Conservation (phyloP, 192 early-diverging fungal species). For the Coemansia sp. region DNA sequence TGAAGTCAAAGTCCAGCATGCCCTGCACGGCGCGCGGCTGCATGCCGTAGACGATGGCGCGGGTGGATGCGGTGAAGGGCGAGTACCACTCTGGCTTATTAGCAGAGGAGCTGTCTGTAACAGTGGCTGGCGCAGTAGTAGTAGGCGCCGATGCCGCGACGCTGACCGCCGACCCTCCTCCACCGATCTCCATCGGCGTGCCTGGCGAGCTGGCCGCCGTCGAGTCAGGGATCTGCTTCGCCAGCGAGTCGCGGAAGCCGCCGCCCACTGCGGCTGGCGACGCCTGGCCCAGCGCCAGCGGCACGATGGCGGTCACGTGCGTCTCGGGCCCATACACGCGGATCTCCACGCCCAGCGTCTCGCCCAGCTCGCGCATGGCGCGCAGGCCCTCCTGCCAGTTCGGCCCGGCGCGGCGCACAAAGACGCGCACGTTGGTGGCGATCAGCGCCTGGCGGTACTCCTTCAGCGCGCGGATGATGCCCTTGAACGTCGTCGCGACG, state of each 20-base stretch:
- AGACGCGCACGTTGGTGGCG: slow-evolving; percentile 89
- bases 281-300: slow-evolving; percentile 76
- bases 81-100: slow-evolving; percentile 58
- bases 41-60: slow-evolving; percentile 98
- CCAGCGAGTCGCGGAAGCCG: slow-evolving; percentile 60
- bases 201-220: slow-evolving; percentile 51
- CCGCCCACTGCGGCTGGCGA: slow-evolving; percentile 60
- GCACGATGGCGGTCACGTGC: slow-evolving; percentile 98
- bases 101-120: slow-evolving; percentile 53
- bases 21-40: slow-evolving; percentile 99
- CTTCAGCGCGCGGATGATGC: slow-evolving; percentile 91
- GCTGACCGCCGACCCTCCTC: slow-evolving; percentile 46
- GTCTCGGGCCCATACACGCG: slow-evolving; percentile 97
- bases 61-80: slow-evolving; percentile 82
- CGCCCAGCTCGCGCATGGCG: slow-evolving; percentile 91
- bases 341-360: slow-evolving; percentile 92
- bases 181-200: slow-evolving; percentile 40
- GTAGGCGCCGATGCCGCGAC: slow-evolving; percentile 28
- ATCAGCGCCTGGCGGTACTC: slow-evolving; percentile 92
- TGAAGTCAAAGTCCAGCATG: slow-evolving; percentile 99
- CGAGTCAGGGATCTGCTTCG: slow-evolving; percentile 60
- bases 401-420: slow-evolving; percentile 97
- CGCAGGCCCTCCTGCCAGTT: slow-evolving; percentile 99
- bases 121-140: slow-evolving; percentile 51
- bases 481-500: slow-evolving; percentile 99